Evolutionary conservation across 2,329 filamentous ascomycete genomes (phyloP).

Genomic region (Neopestalotiopsis rosae): DNA sequence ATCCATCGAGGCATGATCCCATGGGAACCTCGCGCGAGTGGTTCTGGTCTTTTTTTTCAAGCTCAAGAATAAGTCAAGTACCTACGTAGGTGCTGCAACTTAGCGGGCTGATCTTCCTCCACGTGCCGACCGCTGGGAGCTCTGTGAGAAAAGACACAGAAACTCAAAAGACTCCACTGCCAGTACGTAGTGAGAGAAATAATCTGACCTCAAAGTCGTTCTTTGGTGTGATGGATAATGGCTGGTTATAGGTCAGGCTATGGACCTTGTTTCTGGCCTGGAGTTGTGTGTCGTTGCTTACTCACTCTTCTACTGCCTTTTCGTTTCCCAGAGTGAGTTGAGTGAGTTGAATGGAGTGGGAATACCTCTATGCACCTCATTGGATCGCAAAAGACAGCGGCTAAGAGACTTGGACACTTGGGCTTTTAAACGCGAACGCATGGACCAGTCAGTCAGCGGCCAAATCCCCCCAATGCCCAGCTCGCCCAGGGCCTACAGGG

Average conservation of each 20-base stretch:
- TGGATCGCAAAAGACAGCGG: neutral
- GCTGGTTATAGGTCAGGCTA: too few species aligned
- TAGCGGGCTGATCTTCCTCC: too few species aligned
- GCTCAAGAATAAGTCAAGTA: neutral
- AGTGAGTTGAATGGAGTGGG: neutral
- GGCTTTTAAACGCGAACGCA: neutral
- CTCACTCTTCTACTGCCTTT: neutral
- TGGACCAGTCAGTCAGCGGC: neutral
- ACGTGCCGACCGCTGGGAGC: too few species aligned
- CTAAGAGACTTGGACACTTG: neutral
- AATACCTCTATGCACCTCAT: neutral
- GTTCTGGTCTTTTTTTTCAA: neutral
- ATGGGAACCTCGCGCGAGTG: neutral
- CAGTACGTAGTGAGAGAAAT: too few species aligned
- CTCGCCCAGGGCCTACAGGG: too few species aligned
- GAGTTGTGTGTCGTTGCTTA: neutral
- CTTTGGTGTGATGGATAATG: neutral
- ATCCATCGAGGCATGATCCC: slow-evolving; percentile 13
- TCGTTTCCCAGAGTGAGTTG: neutral
- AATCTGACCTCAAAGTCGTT: too few species aligned
- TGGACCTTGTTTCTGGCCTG: too few species aligned
- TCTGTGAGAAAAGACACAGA: too few species aligned
- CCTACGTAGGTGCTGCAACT: neutral
- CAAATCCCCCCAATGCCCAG: neutral
- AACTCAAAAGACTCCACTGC: too few species aligned